These are phyloP conservation scores for Magnusiomyces tetraspermus DNA, from an alignment of 1,139 yeast genomes.

Conservation along the genomic window DNA sequence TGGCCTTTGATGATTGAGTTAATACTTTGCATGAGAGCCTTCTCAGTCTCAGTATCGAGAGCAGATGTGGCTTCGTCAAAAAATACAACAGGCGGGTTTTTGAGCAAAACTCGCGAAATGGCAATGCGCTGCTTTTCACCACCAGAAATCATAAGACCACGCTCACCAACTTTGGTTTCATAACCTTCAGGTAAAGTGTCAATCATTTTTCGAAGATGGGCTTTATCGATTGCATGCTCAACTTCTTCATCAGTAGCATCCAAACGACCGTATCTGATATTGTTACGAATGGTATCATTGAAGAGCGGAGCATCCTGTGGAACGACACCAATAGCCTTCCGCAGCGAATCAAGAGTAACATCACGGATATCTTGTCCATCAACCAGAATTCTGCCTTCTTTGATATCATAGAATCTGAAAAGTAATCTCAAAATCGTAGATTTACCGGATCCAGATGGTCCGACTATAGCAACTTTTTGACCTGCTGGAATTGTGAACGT, in stretches of 20 bases:
- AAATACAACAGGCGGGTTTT: constrained; percentile 80
- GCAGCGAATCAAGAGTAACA: constrained; percentile 64
- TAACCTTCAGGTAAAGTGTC: constrained; percentile 72
- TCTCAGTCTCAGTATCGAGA: constrained; percentile 92
- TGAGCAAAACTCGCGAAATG: constrained; percentile 75
- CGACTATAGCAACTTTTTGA: constrained; percentile 81
- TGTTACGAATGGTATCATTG: constrained; percentile 81
- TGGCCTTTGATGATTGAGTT: constrained; percentile 49
- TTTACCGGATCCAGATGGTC: constrained; percentile 93
- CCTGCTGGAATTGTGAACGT: constrained; percentile 87
- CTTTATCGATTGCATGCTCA: constrained; percentile 49
- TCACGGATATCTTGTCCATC: constrained; percentile 85
- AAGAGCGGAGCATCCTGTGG: constrained; percentile 97
- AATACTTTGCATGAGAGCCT: constrained; percentile 65
- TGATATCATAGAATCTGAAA: constrained; percentile 83
- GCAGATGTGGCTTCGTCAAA: constrained; percentile 98
- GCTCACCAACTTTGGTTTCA: constrained; percentile 88
- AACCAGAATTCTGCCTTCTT: constrained; percentile 64
- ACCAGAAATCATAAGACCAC: constrained; percentile 98
- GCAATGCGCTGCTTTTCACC: constrained; percentile 97
- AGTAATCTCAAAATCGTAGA: constrained; percentile 78
- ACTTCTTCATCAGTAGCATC: constrained; percentile 70
- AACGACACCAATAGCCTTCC: constrained; percentile 77
- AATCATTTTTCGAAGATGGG: constrained; percentile 58
- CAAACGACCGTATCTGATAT: constrained; percentile 77